phyloP scores from a whole-genome alignment of 352 stramenopile genomes.

The Pythium phragmitis region DNA sequence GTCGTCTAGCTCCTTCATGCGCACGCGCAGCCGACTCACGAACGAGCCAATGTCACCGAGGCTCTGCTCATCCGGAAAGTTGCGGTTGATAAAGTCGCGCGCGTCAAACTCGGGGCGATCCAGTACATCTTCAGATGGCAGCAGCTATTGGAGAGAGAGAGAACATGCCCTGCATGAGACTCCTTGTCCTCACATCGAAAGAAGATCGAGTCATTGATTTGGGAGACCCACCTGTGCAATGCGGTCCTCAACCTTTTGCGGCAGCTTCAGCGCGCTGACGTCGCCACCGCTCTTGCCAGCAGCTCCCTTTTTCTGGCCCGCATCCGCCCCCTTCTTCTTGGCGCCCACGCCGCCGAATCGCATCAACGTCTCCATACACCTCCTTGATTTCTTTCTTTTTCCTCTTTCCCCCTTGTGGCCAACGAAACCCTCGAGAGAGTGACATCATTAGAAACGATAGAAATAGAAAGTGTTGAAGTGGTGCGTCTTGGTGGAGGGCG shows the following conservation, averaged over 20 bases:
- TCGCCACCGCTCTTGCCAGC: constrained; percentile 6
- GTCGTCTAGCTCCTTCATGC: constrained; percentile 83
- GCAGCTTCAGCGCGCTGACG: constrained; percentile 45
- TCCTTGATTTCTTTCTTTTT: not conserved
- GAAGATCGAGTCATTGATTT: not conserved
- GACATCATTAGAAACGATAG: constrained; percentile 24
- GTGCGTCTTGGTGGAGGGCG: constrained; percentile 3
- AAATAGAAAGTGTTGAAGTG: constrained; percentile 4
- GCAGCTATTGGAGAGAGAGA: constrained; percentile 32
- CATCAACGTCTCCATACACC: constrained; percentile 27
- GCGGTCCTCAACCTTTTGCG: constrained; percentile 48
- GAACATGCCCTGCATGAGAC: not conserved
- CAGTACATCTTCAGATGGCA: constrained; percentile 85
- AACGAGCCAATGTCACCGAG: constrained; percentile 82
- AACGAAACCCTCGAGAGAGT: constrained; percentile 8
- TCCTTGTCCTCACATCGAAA: not conserved
- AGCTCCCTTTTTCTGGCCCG: constrained; percentile 8
- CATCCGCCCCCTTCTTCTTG: constrained; percentile 27
- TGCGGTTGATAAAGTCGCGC: constrained; percentile 91
- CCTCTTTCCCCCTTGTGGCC: not conserved
- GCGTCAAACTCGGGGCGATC: constrained; percentile 89
- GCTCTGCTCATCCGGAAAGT: constrained; percentile 89
- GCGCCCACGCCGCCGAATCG: constrained; percentile 27
- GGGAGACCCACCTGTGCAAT: constrained; percentile 40
- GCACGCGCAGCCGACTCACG: constrained; percentile 65